A percentile compares a stretch with the other conserved stretches of the same genome.
Evolutionary conservation across 2,329 filamentous ascomycete genomes (phyloP).

Genomic region (Bertia moriformis): DNA sequence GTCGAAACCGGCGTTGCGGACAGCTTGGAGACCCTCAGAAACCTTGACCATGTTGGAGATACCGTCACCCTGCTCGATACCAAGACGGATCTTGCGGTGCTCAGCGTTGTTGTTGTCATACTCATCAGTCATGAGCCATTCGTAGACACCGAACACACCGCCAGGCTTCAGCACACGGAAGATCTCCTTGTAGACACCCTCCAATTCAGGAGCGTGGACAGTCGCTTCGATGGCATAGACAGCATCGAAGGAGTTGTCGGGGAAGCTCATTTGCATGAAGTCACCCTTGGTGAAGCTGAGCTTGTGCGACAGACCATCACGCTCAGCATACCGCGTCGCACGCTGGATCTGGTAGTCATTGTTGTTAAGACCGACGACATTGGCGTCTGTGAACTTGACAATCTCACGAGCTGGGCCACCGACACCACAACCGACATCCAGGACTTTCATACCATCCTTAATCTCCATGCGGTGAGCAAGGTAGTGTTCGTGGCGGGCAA

Average conservation of each 20-base stretch:
- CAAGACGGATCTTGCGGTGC: constrained; percentile 57
- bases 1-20: constrained; percentile 57
- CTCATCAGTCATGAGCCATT: constrained; percentile 67
- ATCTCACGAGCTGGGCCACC: constrained; percentile 65
- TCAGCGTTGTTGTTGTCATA: constrained; percentile 56
- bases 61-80: constrained; percentile 63
- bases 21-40: constrained; percentile 47
- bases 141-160: constrained; percentile 63
- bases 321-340: constrained; percentile 49
- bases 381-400: constrained; percentile 55
- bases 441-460: constrained; percentile 48
- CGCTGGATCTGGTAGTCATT: constrained; percentile 71
- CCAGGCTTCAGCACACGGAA: constrained; percentile 64
- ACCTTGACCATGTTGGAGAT: constrained; percentile 67
- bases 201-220: constrained; percentile 57
- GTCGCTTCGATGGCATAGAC: constrained; percentile 70
- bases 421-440: constrained; percentile 67
- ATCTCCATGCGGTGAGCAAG: constrained; percentile 58
- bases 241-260: constrained; percentile 58
- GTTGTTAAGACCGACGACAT: constrained; percentile 63
- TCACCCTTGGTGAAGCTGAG: constrained; percentile 59
- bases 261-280: constrained; percentile 70
- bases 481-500: constrained; percentile 67
- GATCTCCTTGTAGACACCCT: constrained; percentile 61
- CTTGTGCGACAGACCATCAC: constrained; percentile 50